These are phyloP conservation scores for Corymbia maculata DNA, from an alignment of 345 rosid species.

Conservation along the genomic window DNA sequence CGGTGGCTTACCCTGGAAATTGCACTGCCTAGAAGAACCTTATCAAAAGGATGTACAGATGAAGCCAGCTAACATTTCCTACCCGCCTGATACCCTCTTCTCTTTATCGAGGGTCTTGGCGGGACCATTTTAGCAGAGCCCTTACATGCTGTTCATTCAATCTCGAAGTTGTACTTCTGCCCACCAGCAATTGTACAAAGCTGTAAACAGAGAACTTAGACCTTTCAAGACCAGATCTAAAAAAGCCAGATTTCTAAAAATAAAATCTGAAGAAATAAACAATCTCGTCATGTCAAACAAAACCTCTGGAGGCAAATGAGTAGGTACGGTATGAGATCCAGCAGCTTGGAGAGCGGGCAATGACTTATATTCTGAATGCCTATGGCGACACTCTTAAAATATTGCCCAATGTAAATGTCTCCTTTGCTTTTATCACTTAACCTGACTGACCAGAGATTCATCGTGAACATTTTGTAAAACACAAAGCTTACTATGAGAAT, in stretches of 20 bases:
- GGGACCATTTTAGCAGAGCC: slow-evolving; percentile 39
- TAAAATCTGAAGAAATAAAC: background rate
- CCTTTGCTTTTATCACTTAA: slow-evolving; percentile 20
- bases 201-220: slow-evolving; percentile 13
- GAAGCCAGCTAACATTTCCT: background rate
- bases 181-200: slow-evolving; percentile 40
- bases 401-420: too few relatives aligned
- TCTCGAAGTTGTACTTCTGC: slow-evolving; percentile 43
- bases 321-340: slow-evolving; percentile 25
- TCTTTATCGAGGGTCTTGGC: slow-evolving; percentile 40
- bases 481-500: background rate
- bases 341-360: slow-evolving; percentile 53
- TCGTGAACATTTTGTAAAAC: background rate
- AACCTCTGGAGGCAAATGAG: slow-evolving; percentile 71
- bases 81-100: slow-evolving; percentile 14
- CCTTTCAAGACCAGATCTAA: background rate
- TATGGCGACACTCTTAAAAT: too few relatives aligned
- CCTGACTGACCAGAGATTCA: slow-evolving; percentile 8
- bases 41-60: background rate
- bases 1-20: background rate
- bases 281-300: background rate
- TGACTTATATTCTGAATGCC: background rate
- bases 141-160: slow-evolving; percentile 54
- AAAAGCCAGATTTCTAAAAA: background rate
- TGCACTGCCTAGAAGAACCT: background rate